Base-by-base conservation (phyloP, 2,329 filamentous ascomycete genomes). In the Myotisia sp. region DNA sequence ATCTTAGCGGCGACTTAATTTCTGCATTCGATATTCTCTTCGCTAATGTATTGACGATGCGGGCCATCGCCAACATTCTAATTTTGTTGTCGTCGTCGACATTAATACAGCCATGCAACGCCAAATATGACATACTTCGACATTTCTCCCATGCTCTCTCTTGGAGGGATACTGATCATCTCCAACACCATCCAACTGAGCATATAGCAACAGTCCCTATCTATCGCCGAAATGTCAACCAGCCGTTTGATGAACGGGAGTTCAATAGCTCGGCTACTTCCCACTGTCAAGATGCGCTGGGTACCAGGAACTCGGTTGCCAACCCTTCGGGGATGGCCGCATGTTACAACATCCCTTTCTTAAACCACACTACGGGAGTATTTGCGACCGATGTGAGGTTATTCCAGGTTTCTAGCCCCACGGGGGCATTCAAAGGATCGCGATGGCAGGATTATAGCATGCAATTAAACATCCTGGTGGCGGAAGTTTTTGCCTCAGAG, bases 361-460 rank as follows among this genome's bases (percentile, higher is more conserved):
- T 84, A 37, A 70, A 87, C 58, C 48, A 44, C 21, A 55, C 56
- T 3, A 75, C 70, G 0, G 81, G 81, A 19, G 62, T 74, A 10
- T 90, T 90, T 52, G 71, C 80, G 55, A 80, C 81, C 19, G 82
- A 90, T 51, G 56, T 90, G 33, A 68, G 81, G 35, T 62, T 90
- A 39, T 90, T 75, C 59, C 74, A 77, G 53, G 59, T 86, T 29
- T 74, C 73, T 4, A 56, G 67, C 0, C 66, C 79, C 0, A 65
- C 54, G 7, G 54, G 58, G 13, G 56, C 58, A 10, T 71, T 68
- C 59, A 44, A 45, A 12, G 55, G 56, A 9, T 48, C 67, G 7
- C 50, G 40, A n/a, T 38, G 44, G 14, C 44, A 45, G n/a, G 43
- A 52, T 17, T 47, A 51, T 31, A 48, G 43, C 4, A 33, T 57